A percentile compares a stretch with the other conserved stretches of the same genome.
phyloP scores from a whole-genome alignment of 2,329 filamentous ascomycete genomes.

The Arthrobotrys sphaeroides region DNA sequence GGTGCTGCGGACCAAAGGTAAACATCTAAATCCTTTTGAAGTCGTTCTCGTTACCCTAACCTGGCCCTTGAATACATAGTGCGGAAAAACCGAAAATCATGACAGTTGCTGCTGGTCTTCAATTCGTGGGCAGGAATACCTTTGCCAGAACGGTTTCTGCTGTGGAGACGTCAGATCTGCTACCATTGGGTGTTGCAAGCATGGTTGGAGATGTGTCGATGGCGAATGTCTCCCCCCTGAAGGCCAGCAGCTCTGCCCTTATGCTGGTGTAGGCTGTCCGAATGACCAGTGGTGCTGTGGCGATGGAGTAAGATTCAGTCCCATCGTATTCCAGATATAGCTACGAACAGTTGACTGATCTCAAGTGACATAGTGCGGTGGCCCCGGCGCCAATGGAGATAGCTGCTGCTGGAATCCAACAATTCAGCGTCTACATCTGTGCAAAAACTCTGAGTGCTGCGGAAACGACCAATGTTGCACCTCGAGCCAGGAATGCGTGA shows the following conservation, averaged over 20 bases:
- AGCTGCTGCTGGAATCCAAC: constrained; percentile 20
- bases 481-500: background rate
- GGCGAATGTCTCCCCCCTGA: background rate
- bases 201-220: constrained; percentile 9
- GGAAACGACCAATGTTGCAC: background rate
- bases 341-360: background rate
- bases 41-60: background rate
- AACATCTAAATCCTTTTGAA: background rate
- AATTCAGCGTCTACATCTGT: background rate
- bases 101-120: constrained; percentile 3
- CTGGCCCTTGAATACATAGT: background rate
- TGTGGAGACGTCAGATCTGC: background rate
- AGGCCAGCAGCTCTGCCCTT: background rate
- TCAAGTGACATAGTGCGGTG: background rate
- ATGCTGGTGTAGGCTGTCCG: background rate
- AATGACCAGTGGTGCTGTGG: constrained; percentile 24
- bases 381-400: constrained; percentile 15
- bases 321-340: too few species aligned
- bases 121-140: background rate
- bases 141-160: background rate
- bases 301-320: background rate
- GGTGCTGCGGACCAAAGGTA: constrained; percentile 1
- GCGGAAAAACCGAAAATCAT: background rate
- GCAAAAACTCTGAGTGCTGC: background rate
- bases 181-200: background rate